Conservation (phyloP, 108 stramenopile genomes). For the Discostella stelligeroides region DNA sequence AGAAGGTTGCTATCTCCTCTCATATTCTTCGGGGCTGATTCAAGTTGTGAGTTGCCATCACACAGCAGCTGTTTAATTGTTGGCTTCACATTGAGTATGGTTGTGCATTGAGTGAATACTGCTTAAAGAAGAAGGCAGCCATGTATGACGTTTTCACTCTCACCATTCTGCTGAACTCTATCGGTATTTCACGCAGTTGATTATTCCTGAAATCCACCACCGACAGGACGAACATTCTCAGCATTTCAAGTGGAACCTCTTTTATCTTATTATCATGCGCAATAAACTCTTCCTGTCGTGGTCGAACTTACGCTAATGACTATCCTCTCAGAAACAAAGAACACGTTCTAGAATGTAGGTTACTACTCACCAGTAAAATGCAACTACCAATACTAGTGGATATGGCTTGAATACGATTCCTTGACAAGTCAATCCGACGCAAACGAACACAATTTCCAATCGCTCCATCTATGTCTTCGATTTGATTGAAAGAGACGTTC, state of each 20-base stretch:
- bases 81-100: conserved; percentile 10
- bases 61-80: conserved; percentile 29
- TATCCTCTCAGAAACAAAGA: background rate
- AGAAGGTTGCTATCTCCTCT: conserved; percentile 34
- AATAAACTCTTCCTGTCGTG: conserved; percentile 28
- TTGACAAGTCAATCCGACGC: conserved; percentile 27
- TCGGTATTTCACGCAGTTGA: conserved; percentile 16
- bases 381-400: conserved; percentile 26
- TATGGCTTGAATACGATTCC: conserved; percentile 25
- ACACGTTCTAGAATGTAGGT: background rate
- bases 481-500: conserved; percentile 34
- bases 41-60: conserved; percentile 28
- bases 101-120: background rate
- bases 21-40: conserved; percentile 30
- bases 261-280: conserved; percentile 27
- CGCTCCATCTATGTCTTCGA: conserved; percentile 30
- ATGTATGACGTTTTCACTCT: conserved; percentile 6
- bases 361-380: conserved; percentile 32
- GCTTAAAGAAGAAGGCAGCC: background rate
- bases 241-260: conserved; percentile 20
- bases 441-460: conserved; percentile 43
- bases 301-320: background rate
- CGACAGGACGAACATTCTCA: conserved; percentile 14
- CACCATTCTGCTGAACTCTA: conserved; percentile 40
- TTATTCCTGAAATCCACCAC: conserved; percentile 37